Conservation (phyloP, 495 filamentous ascomycete species). For the Filosporella fistucella region DNA sequence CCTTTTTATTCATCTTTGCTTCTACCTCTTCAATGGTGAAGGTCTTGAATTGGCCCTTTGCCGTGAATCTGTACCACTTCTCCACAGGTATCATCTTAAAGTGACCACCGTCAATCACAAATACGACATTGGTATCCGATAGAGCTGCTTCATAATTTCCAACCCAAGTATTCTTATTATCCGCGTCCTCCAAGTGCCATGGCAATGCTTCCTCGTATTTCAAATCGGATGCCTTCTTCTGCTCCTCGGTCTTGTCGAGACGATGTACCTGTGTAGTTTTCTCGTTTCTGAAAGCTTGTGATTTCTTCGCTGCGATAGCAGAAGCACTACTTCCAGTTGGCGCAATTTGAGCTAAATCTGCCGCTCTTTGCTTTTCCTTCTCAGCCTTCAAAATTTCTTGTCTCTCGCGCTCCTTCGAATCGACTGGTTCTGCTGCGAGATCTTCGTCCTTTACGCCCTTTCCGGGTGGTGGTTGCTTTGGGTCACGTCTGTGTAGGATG, state of each 20-base stretch:
- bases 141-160: conserved; percentile 83
- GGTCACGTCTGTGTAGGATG: conserved; percentile 82
- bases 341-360: conserved; percentile 83
- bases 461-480: conserved; percentile 60
- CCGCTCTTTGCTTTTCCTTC: conserved; percentile 74
- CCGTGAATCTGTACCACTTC: conserved; percentile 89
- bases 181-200: conserved; percentile 96
- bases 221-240: conserved; percentile 71
- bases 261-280: conserved; percentile 58
- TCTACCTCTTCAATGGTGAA: conserved; percentile 84
- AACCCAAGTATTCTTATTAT: conserved; percentile 88
- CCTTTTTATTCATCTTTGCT: conserved; percentile 66
- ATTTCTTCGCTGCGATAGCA: conserved; percentile 45
- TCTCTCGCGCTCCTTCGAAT: conserved; percentile 63
- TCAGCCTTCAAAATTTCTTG: conserved; percentile 67
- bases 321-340: conserved; percentile 50
- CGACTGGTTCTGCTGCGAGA: conserved; percentile 33
- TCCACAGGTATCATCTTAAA: conserved; percentile 90
- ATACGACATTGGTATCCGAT: conserved; percentile 69
- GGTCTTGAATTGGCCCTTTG: conserved; percentile 77
- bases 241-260: conserved; percentile 62
- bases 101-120: conserved; percentile 58
- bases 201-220: conserved; percentile 93
- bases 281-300: conserved; percentile 65
- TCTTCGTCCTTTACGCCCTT: conserved; percentile 50